Conservation (phyloP, 441 rosid species). For the Pelargonium citronellum region DNA sequence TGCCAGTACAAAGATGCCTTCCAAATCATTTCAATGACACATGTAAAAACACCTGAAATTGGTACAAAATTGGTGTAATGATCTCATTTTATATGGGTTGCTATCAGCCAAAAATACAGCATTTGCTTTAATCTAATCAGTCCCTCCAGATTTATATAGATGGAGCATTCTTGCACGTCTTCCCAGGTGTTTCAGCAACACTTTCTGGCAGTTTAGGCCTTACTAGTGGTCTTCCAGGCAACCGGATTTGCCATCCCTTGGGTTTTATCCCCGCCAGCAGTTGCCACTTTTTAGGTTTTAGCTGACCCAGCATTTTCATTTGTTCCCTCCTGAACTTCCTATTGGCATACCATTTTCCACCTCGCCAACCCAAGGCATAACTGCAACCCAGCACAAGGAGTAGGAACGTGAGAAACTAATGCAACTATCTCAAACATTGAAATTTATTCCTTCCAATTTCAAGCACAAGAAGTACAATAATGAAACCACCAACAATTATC, state of each 20-base stretch:
- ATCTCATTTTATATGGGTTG: not conserved
- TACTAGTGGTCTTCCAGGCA: slow-evolving; percentile 2
- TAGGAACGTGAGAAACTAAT: not conserved
- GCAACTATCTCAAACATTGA: not conserved
- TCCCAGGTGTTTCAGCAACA: not conserved
- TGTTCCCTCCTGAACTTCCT: slow-evolving; percentile 63
- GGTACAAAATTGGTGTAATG: not conserved
- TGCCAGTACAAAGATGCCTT: not conserved
- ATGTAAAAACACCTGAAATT: not conserved
- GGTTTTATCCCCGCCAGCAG: slow-evolving; percentile 4
- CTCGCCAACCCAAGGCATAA: slow-evolving; percentile 90
- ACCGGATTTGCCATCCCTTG: slow-evolving; percentile 1
- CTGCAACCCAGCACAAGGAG: slow-evolving; percentile 29
- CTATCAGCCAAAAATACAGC: not conserved
- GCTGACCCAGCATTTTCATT: slow-evolving; percentile 1
- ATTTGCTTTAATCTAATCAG: not conserved
- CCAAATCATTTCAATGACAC: not conserved
- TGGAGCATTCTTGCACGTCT: not conserved
- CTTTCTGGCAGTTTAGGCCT: not conserved
- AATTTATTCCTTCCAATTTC: not conserved
- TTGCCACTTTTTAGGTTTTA: slow-evolving; percentile 2
- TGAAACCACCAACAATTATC: not conserved
- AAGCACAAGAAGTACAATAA: not conserved
- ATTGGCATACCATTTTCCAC: slow-evolving; percentile 84
- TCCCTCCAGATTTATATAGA: not conserved